A percentile compares a stretch with the other conserved stretches of the same genome.
These are phyloP conservation scores for Cucumis melo DNA, from an alignment of 306 rosid species.

Conservation along the genomic window DNA sequence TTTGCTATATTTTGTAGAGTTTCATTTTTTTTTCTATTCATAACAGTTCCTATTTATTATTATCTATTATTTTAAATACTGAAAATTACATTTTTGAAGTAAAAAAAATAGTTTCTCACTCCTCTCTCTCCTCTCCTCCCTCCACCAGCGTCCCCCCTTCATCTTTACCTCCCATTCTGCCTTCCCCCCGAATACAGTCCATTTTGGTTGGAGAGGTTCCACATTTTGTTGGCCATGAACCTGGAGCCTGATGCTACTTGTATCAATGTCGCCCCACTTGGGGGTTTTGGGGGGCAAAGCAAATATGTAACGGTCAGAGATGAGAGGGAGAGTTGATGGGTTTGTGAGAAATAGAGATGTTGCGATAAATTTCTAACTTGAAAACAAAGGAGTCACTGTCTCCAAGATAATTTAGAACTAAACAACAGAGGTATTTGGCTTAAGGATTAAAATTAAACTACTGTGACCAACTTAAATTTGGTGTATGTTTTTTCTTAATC, in stretches of 20 bases:
- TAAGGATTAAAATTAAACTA: neutral
- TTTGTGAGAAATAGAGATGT: slow-evolving; percentile 79
- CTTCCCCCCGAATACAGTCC: slow-evolving; percentile 46
- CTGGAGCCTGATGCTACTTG: slow-evolving; percentile 68
- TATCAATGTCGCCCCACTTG: slow-evolving; percentile 62
- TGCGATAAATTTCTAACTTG: slow-evolving; percentile 33
- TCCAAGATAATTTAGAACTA: neutral
- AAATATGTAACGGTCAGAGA: slow-evolving; percentile 88
- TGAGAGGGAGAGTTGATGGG: slow-evolving; percentile 62
- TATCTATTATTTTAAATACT: too few relatives aligned
- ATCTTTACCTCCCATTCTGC: too few relatives aligned
- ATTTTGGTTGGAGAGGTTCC: slow-evolving; percentile 90
- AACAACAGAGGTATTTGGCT: neutral
- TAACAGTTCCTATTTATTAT: too few relatives aligned
- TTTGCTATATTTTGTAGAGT: too few relatives aligned
- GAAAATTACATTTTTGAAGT: too few relatives aligned
- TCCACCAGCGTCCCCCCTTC: too few relatives aligned
- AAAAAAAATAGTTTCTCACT: too few relatives aligned
- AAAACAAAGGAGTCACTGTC: too few relatives aligned
- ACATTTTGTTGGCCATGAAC: slow-evolving; percentile 79
- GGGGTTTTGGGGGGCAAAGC: slow-evolving; percentile 66
- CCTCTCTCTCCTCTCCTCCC: too few relatives aligned
- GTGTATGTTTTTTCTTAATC: neutral
- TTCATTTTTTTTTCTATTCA: too few relatives aligned
- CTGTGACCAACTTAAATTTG: neutral